Evolutionary conservation across 345 rosid species (phyloP).

Genomic region (Populus davidiana): DNA sequence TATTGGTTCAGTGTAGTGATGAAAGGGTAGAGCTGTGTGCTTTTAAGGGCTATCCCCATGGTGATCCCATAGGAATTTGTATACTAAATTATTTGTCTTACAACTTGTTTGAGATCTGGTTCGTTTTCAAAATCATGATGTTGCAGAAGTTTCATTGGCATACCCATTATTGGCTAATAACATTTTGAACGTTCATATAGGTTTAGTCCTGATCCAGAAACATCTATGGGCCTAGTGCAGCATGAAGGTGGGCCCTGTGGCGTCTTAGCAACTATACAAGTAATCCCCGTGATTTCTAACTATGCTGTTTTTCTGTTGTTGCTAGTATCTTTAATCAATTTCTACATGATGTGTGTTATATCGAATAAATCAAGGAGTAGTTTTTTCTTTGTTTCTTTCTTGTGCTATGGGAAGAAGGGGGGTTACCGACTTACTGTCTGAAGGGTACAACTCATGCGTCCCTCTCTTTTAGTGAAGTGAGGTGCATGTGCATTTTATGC

Average conservation of each 20-base stretch:
- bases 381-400: too few species aligned
- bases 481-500: too few species aligned
- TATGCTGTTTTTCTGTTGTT: constrained; percentile 14
- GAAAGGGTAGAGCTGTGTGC: not conserved
- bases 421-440: too few species aligned
- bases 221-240: constrained; percentile 98
- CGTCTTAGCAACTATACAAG: constrained; percentile 96
- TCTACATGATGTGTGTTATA: not conserved
- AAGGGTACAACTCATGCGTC: too few species aligned
- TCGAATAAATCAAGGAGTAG: not conserved
- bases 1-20: not conserved
- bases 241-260: constrained; percentile 99
- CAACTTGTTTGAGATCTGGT: not conserved
- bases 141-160: constrained; percentile 12
- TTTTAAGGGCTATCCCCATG: not conserved
- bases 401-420: not conserved
- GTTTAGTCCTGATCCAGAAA: constrained; percentile 96
- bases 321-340: constrained; percentile 5
- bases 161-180: constrained; percentile 27
- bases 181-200: constrained; percentile 40
- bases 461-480: too few species aligned
- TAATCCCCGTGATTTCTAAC: constrained; percentile 31
- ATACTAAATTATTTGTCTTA: not conserved
- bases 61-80: not conserved
- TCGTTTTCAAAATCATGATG: constrained; percentile 4